Base-by-base conservation (phyloP, 495 filamentous ascomycete species). In the Tuber brumale region DNA sequence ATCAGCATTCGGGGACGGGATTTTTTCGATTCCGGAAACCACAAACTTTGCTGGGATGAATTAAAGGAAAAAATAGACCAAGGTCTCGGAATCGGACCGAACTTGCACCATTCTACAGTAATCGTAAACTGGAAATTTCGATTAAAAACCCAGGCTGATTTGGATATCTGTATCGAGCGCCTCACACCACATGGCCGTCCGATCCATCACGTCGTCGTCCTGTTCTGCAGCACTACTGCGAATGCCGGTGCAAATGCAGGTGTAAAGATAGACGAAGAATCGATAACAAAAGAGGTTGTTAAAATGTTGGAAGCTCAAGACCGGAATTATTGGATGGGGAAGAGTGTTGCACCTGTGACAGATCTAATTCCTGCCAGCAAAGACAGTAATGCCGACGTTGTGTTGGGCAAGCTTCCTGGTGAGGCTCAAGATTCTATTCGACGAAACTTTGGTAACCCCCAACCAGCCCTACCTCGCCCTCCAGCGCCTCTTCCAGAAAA, bases 201-300 rank as follows among this genome's bases (percentile, higher is more conserved):
- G 21, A 45, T 48, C 2, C 76, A 78, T 51, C 73, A 78, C 35
- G 43, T 78, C n/a, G 57, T 61, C 57, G 57, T 78, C 16, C 23
- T 78, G 0, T n/a, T 76, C 0, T 66, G 42, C 14, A 23, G 57
- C 57, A 16, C 57, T 31, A 27, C 31, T 61, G 12, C 57, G 31
- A 31, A 31, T 61, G 48, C 48, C 5, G 10, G 21, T n/a, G 48
- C 21, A n/a, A 51, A 23, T 9, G 12, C 57, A 61, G 57, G 57
- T 31, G 57, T 31, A 61, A 61, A 61, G n/a, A n/a, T 14, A 61
- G 57, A 61, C 72, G 19, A 75, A 43, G 42, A 75, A 75, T 35
- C 74, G 5, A 23, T 48, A 39, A 48, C 74, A 37, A 21, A 69
- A 42, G 44, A 75, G 48, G 27, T 10, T 46, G 0, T 16, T 45